Base-by-base conservation (phyloP, 1,284 basidiomycete species). In the Sanghuangporus baumii region DNA sequence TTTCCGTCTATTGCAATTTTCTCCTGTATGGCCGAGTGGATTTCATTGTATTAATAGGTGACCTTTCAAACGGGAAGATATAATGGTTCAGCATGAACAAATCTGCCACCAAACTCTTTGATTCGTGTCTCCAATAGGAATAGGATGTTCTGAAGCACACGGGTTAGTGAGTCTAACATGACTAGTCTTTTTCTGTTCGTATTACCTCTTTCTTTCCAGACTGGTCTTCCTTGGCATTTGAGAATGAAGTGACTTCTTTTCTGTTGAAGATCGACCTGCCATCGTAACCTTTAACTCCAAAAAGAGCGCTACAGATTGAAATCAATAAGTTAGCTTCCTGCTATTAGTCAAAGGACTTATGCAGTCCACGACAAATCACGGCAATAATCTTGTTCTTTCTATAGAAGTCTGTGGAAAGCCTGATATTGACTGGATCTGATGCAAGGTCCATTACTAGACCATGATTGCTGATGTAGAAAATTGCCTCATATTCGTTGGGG, bases 381-480 rank as follows among this genome's bases (percentile, higher is more conserved):
- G 81, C 67, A 1, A 81, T 78, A 52, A 85, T 73, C 74, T 90
- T 91, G 59, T 78, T 77, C 23, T 56, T 67, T 59, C 78, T 77
- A 75, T 82, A 90, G 75, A 91, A 87, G 81, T 86, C 74, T 36
- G 81, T 80, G 16, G 81, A 82, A 52, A 91, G 78, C 67, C 82
- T 79, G 67, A 78, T 79, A 73, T 88, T 88, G 47, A 75, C 72
- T 1, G 78, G 72, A 73, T 91, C 85, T 20, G 68, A 67, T 2
- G 89, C 73, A 23, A 92, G 78, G 71, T 91, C 89, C 50, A 91
- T 76, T 52, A 87, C 81, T 11, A 88, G 88, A 2, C 88, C 88
- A 69, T 89, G 87, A 37, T 86, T 91, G 54, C 91, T 91, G 57
- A 89, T 80, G 71, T 91, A 91, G 74, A 91, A 93, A 65, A 93